phyloP scores from a whole-genome alignment of 2,329 filamentous ascomycete species.

The Blastomyces silverae region DNA sequence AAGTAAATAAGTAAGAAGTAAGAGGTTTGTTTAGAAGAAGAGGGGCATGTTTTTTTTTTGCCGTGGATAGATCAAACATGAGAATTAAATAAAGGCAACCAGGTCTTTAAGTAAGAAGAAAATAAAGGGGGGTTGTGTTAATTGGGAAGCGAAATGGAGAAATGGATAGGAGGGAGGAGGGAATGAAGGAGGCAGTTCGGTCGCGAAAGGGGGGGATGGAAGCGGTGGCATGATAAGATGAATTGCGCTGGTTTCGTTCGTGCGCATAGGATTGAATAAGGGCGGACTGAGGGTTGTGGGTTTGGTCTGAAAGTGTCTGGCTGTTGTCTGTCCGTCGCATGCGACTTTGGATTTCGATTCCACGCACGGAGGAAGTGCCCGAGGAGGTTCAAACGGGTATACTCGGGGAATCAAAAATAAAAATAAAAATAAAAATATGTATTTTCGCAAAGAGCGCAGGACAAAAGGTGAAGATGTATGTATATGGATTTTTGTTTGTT shows the following conservation, averaged over 20 bases:
- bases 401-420: not conserved
- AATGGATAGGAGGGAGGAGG: not conserved
- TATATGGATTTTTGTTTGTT: not conserved
- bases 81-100: conserved; percentile 2
- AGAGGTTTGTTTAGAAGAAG: not conserved
- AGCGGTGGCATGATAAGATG: not conserved
- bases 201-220: not conserved
- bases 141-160: not conserved
- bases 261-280: not conserved
- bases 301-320: not conserved
- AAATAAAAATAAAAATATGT: not conserved
- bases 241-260: not conserved
- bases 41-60: too few species aligned
- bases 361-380: too few species aligned
- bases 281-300: not conserved
- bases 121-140: not conserved
- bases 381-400: not conserved
- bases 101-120: not conserved
- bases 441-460: not conserved
- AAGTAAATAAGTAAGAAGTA: not conserved
- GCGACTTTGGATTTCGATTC: not conserved
- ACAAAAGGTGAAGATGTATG: not conserved
- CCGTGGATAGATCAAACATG: not conserved
- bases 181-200: not conserved
- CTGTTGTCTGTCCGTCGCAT: not conserved